Base-by-base conservation (phyloP, 2,329 filamentous ascomycete genomes). In the Trichophaea hybrida region DNA sequence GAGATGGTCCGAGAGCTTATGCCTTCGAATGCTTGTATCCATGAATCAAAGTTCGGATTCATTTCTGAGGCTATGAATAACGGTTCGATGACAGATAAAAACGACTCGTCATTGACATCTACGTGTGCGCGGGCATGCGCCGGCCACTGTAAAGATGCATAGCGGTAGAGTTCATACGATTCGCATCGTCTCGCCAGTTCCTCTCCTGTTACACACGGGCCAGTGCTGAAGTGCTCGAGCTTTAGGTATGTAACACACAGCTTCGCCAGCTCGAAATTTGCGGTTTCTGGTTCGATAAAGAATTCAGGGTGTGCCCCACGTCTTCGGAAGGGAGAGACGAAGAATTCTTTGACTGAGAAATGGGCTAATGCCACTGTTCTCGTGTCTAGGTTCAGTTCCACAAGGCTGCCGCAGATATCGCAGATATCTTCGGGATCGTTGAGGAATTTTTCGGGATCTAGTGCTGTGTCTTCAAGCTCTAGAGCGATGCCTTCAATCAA, bases 401-500 rank as follows among this genome's bases (percentile, higher is more conserved):
- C 34, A 1, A 63, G 31, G 1, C 59, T 53, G 1, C 61, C 48
- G 12, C 59, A 63, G 40, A 63, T 55, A 1, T 63, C 53, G 4
- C 53, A 4, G 2, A 63, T 57, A 5, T 63, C 61, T 32, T 59
- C 38, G 1, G 59, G 56, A 4, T 63, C 59, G 10, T 61, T 61
- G 4, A 58, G 31, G 15, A 33, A 54, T 2, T n/a, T 50, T 4
- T 59, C 57, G 0, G 48, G 52, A 37, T 63, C 49, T 13, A 59
- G 33, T 4, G 38, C 40, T 37, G 2, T 15, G 2, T 48, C 13
- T 2, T 40, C 61, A n/a, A 61, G 35, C 10, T 63, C 61, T 1
- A 61, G 32, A 3, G 59, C 52, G 34, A 63, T 43, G 0, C n/a
- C 61, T n/a, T 63, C 69, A 17, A 68, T 65, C 1, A 69, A 37